Conservation (phyloP, 257 asterid genomes). For the Solanum ossicruentum region DNA sequence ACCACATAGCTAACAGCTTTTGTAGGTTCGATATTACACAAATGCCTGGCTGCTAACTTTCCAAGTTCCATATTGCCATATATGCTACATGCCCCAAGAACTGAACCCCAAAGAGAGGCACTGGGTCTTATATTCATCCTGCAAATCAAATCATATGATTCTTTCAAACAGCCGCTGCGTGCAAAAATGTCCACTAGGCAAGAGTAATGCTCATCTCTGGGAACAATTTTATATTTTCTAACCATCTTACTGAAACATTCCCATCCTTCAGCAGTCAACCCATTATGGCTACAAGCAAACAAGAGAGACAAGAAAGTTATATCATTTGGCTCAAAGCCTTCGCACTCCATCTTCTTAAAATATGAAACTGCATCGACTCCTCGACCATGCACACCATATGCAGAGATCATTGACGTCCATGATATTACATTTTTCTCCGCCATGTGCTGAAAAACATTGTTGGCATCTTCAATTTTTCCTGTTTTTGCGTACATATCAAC, state of each 20-base stretch:
- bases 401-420: conserved; percentile 49
- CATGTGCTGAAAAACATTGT: conserved; percentile 34
- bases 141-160: conserved; percentile 27
- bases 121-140: neutral
- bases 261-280: conserved; percentile 34
- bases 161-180: conserved; percentile 26
- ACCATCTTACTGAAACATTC: conserved; percentile 28
- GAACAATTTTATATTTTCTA: conserved; percentile 16
- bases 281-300: conserved; percentile 47
- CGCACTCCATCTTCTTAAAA: conserved; percentile 27
- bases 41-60: conserved; percentile 15
- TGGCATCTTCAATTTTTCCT: conserved; percentile 36
- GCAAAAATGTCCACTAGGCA: conserved; percentile 44
- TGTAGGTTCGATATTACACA: conserved; percentile 15
- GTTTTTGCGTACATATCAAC: conserved; percentile 61
- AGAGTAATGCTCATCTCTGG: conserved; percentile 30
- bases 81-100: conserved; percentile 37
- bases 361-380: conserved; percentile 31
- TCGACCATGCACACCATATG: conserved; percentile 33
- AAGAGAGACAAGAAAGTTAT: conserved; percentile 37
- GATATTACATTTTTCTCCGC: conserved; percentile 33
- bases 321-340: conserved; percentile 39
- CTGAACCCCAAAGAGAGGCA: conserved; percentile 25
- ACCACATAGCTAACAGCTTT: conserved; percentile 23
- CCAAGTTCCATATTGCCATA: conserved; percentile 24